Percentiles rank a stretch among this genome's conserved stretches.
phyloP scores from a whole-genome alignment of 1,139 yeast genomes.

The Entelexis sorbosivorans region DNA sequence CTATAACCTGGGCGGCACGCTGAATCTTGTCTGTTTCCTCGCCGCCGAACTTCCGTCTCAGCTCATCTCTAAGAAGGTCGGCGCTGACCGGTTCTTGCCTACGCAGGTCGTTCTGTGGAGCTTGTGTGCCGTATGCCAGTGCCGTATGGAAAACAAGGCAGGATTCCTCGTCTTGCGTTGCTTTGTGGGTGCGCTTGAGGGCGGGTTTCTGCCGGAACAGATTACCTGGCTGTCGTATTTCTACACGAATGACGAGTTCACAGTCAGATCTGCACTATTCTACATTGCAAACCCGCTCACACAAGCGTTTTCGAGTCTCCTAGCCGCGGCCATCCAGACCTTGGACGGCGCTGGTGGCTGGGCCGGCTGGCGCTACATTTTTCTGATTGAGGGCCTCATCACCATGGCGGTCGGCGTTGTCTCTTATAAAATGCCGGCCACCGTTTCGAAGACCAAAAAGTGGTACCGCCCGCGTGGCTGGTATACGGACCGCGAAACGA shows the following conservation, averaged over 20 bases:
- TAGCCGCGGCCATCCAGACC: conserved; percentile 32
- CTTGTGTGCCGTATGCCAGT: conserved; percentile 41
- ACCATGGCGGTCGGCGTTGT: conserved; percentile 47
- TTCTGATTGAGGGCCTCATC: conserved; percentile 50
- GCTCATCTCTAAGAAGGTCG: conserved; percentile 41
- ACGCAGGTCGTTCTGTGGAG: conserved; percentile 44
- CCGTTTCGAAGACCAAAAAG: conserved; percentile 44
- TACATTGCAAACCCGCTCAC: conserved; percentile 40
- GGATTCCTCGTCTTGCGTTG: conserved; percentile 39
- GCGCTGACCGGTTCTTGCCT: conserved; percentile 47
- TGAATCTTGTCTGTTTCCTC: conserved; percentile 39
- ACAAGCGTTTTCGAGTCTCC: conserved; percentile 27
- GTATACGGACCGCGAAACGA: conserved; percentile 53
- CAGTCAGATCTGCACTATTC: conserved; percentile 42
- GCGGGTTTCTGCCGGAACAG: conserved; percentile 49
- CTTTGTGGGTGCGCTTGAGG: conserved; percentile 42
- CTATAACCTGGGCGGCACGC: conserved; percentile 42
- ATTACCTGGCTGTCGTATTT: conserved; percentile 48
- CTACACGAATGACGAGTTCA: conserved; percentile 43
- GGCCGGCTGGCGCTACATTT: conserved; percentile 56
- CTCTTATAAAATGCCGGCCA: conserved; percentile 50
- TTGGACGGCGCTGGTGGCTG: conserved; percentile 36
- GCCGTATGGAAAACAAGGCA: conserved; percentile 32
- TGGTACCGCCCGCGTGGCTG: conserved; percentile 48
- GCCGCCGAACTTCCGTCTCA: conserved; percentile 47